Evolutionary conservation across 331 rosid genomes (phyloP), one percentile per base, ranked within the genome.

Genomic region (Stylosanthes scabra): DNA sequence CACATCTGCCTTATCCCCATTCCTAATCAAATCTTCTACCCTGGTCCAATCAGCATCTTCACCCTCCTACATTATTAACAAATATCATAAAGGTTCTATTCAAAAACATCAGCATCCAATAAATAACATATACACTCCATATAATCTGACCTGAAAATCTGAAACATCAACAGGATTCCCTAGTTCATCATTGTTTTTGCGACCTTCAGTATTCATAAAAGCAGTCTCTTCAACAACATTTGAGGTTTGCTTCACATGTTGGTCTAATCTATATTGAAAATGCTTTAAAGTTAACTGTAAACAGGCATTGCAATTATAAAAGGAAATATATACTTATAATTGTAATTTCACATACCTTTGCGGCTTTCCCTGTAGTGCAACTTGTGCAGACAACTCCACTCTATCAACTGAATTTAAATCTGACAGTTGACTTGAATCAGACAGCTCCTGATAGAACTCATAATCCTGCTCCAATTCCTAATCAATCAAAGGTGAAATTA

Each of bases 1-100:
- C 83, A 90, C 97, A 3, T 85, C 89, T 74, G 66, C 92, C 81
- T 89, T 86, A 20, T 87, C 83, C 76, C 91, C 89, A 3, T 72
- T 80, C 78, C 67, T 83, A 47, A 77, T 72, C 74, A 92, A 83
- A 77, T 58, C 77, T 65, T 91, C 96, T 61, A 90, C 97, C 72
- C 72, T 81, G 72, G 72, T 80, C 99, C 97, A 95, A 74, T 88
- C 90, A 67, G 88, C 90, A 70, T 87, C 86, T 80, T 88, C 91
- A n/a, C 45, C 57, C 80, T 81, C 89, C 97, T 91, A 77, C 65
- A 80, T 60, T 63, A 77, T 60, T 63, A 77, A 59, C 39, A 56
- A 59, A 47, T 44, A 44, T 51, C 6, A 47, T 39, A 61, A 59
- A 68, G 54, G 60, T 72, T 66, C 80, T 51, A 51, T 15, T 66